Percentiles rank a stretch among this genome's conserved stretches.
These are phyloP conservation scores for Naganishia cerealis DNA, from an alignment of 1,284 basidiomycete genomes.

Conservation along the genomic window DNA sequence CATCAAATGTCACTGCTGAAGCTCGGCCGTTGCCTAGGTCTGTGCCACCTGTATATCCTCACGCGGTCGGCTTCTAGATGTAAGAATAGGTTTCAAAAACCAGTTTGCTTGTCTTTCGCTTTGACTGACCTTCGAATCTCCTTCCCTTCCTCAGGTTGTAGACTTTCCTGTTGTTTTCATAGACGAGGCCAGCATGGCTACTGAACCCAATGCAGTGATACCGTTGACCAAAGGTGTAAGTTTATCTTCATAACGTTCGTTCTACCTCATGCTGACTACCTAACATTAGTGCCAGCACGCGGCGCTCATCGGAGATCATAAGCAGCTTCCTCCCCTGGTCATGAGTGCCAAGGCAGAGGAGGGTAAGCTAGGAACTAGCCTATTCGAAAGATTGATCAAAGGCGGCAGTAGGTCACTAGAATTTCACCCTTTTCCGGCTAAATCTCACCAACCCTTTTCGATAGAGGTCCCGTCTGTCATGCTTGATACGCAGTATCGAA, in stretches of 20 bases:
- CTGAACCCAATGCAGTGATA: slow-evolving; percentile 81
- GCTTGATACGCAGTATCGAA: slow-evolving; percentile 89
- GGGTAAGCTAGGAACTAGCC: slow-evolving; percentile 71
- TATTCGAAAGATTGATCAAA: slow-evolving; percentile 83
- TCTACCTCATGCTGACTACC: slow-evolving; percentile 32
- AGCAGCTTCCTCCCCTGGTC: slow-evolving; percentile 90
- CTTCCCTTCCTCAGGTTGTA: slow-evolving; percentile 58
- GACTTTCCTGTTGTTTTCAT: slow-evolving; percentile 93
- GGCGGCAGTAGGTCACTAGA: slow-evolving; percentile 64
- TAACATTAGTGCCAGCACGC: slow-evolving; percentile 68
- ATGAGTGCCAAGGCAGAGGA: slow-evolving; percentile 67
- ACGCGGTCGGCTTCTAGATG: slow-evolving; percentile 56
- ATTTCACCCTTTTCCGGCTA: slow-evolving; percentile 8
- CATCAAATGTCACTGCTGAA: slow-evolving; percentile 3
- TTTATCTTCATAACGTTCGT: slow-evolving; percentile 44
- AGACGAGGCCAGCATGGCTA: slow-evolving; percentile 94
- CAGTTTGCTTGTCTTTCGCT: background rate
- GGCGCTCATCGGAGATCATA: slow-evolving; percentile 90
- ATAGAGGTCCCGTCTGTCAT: slow-evolving; percentile 67
- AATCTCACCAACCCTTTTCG: background rate
- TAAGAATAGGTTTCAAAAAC: slow-evolving; percentile 11
- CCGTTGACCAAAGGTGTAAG: slow-evolving; percentile 84
- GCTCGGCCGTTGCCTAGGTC: slow-evolving; percentile 58
- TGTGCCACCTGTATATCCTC: slow-evolving; percentile 80
- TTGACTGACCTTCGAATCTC: background rate